Conservation (phyloP, 768 basidiomycete genomes). For the Mycena galopus region DNA sequence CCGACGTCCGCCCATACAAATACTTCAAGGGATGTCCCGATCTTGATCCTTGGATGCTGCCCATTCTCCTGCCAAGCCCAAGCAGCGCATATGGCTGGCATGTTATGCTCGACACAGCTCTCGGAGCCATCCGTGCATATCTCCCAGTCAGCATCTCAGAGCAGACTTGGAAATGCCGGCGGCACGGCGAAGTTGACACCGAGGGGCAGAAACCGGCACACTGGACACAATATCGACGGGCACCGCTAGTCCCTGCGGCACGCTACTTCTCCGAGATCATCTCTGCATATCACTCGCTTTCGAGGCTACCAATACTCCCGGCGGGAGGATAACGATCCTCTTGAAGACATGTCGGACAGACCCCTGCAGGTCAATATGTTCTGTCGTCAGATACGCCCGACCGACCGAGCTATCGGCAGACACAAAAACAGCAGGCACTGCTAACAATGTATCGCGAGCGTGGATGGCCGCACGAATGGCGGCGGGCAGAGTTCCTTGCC, state of each 20-base stretch:
- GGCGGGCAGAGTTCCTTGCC: background rate
- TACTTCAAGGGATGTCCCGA: conserved; percentile 15
- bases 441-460: conserved; percentile 13
- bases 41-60: conserved; percentile 31
- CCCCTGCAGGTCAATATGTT: background rate
- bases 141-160: background rate
- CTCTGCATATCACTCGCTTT: conserved; percentile 25
- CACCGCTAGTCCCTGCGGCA: conserved; percentile 20
- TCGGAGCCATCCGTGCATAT: conserved; percentile 27
- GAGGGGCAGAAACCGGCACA: background rate
- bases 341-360: background rate
- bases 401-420: background rate
- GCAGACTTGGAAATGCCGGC: conserved; percentile 17
- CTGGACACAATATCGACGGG: conserved; percentile 20
- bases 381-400: no score
- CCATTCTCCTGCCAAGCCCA: conserved; percentile 16
- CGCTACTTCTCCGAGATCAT: conserved; percentile 19
- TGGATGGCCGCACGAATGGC: conserved; percentile 30
- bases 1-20: conserved; percentile 19
- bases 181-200: background rate
- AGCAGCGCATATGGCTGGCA: conserved; percentile 25
- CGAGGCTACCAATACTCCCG: conserved; percentile 10
- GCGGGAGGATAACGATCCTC: conserved; percentile 9
- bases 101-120: conserved; percentile 30
- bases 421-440: background rate